A percentile compares a stretch with the other conserved stretches of the same genome.
phyloP scores from a whole-genome alignment of 805 yeast species.

The Yarrowia divulgata region DNA sequence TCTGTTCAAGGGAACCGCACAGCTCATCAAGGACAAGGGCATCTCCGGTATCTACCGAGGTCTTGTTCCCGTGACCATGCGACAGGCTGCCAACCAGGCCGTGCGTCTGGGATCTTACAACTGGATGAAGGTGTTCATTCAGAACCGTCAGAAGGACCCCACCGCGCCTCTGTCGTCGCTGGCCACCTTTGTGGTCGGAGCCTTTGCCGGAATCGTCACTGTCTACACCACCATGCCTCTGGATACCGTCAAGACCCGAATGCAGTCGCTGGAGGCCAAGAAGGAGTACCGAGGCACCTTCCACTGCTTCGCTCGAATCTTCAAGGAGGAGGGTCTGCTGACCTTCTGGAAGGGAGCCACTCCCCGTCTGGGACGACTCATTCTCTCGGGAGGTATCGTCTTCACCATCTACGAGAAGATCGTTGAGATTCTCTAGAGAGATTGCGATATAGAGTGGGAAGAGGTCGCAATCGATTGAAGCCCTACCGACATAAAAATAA shows the following conservation, averaged over 20 bases:
- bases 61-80: slow-evolving; percentile 86
- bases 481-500: no score
- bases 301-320: slow-evolving; percentile 81
- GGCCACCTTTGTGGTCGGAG: slow-evolving; percentile 87
- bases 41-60: slow-evolving; percentile 86
- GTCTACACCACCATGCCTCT: slow-evolving; percentile 95
- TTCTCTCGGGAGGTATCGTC: slow-evolving; percentile 95
- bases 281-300: slow-evolving; percentile 74
- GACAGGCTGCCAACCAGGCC: slow-evolving; percentile 96
- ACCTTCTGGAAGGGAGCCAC: slow-evolving; percentile 99
- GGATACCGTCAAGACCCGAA: slow-evolving; percentile 94
- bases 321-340: slow-evolving; percentile 84
- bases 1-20: slow-evolving; percentile 65
- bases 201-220: slow-evolving; percentile 86
- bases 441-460: no score
- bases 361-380: slow-evolving; percentile 90
- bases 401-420: slow-evolving; percentile 95
- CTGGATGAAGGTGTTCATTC: slow-evolving; percentile 79
- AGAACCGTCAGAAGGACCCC: slow-evolving; percentile 72
- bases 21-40: slow-evolving; percentile 78
- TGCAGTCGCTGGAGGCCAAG: slow-evolving; percentile 89
- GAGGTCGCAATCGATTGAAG: no score
- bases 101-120: slow-evolving; percentile 94
- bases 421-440: slow-evolving; percentile 58
- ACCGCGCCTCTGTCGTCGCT: slow-evolving; percentile 76